Percentiles rank a stretch among this genome's conserved stretches.
phyloP scores from a whole-genome alignment of 352 stramenopile species.

The Globisporangium nagaii region DNA sequence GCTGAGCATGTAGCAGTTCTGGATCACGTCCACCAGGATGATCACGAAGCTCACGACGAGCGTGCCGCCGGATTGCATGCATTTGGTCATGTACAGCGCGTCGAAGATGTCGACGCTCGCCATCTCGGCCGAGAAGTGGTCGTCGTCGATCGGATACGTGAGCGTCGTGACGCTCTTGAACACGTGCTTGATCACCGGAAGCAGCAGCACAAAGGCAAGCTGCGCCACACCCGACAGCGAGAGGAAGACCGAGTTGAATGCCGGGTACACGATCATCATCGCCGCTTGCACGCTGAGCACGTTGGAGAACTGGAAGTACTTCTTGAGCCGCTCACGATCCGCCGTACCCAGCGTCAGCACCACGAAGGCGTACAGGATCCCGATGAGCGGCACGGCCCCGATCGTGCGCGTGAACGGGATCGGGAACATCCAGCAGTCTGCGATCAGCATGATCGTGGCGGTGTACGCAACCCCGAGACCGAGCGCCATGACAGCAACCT shows the following conservation, averaged over 20 bases:
- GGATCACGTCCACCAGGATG: neutral
- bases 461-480: neutral
- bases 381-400: neutral
- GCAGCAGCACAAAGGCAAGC: slow-evolving; percentile 2
- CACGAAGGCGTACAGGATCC: neutral
- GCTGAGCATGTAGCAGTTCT: neutral
- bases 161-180: neutral
- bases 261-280: neutral
- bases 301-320: neutral
- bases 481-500: neutral
- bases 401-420: neutral
- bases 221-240: neutral
- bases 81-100: neutral
- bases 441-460: neutral
- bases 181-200: neutral
- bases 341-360: neutral
- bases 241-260: neutral
- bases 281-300: neutral
- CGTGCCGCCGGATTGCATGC: neutral
- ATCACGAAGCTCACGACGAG: neutral
- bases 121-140: neutral
- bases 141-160: neutral
- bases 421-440: neutral
- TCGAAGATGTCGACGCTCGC: neutral
- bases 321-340: neutral